Evolutionary conservation across 805 yeast species (phyloP), one percentile per base, ranked within the genome.

Genomic region (Ogataea kodamae): DNA sequence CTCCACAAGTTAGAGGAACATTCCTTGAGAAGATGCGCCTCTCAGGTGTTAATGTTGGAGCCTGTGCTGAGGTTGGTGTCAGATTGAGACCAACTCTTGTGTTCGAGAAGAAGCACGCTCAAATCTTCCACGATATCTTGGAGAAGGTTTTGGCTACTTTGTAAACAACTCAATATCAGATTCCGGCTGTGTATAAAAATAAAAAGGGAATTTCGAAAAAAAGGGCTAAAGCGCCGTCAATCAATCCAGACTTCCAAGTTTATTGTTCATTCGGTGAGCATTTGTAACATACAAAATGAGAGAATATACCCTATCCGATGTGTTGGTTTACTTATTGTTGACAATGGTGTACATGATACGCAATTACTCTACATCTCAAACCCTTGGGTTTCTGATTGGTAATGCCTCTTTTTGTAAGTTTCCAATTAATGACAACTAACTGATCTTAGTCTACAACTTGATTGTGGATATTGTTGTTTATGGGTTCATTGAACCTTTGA

Each of bases 101-200:
- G 13, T 84, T 84, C 57, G 88, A 81, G 67, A 74, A 79, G 64
- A 78, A 78, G 62, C 94, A 84, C 53, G 90, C 84, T 36, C 86
- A 82, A 48, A 59, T 82, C 36, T 69, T 83, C 48, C 54, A 81
- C 34, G 62, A 62, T 18, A 58, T 62, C 26, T 49, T 73, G 39
- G 61, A 61, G 35, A 66, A 67, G 53, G 60, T 52, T 43, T 48
- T 50, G 16, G 37, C 58, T 18, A 35, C 49, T 20, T 40, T 57
- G 35, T 54, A 49, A 46, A 6, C 11, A 10, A 10, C 11, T 25
- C 14, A 23, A 21, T 22, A 25, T 12, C 9, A 10, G 8, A 8
- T 26, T 33, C 18, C 9, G 32, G 28, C 28, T 23, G 28, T 27
- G 28, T 6, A 23, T n/a, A 5, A 3, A 6, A 22, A 18, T 25